Percentiles rank a stretch among this genome's conserved stretches.
phyloP scores from a whole-genome alignment of 139 green algal species.

The Desmodesmus armatus region DNA sequence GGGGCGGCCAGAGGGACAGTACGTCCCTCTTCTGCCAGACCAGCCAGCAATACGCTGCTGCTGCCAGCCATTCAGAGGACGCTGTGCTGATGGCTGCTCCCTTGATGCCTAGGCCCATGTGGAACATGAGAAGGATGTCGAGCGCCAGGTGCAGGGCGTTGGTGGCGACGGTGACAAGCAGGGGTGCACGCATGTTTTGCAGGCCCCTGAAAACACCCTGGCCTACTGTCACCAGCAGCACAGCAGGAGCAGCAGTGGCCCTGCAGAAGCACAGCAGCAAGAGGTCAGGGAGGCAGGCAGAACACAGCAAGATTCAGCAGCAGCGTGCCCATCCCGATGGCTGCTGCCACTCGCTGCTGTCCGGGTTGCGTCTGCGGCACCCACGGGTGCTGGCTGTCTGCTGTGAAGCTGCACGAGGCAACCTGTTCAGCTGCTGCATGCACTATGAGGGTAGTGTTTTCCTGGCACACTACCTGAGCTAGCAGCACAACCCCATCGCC shows the following conservation, averaged over 20 bases:
- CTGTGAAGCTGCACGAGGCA: no score
- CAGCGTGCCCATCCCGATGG: background rate
- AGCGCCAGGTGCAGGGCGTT: constrained; percentile 76
- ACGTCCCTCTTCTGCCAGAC: constrained; percentile 45
- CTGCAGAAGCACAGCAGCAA: background rate
- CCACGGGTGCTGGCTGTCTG: no score
- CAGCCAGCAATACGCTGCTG: constrained; percentile 59
- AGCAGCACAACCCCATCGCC: no score
- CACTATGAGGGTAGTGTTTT: no score
- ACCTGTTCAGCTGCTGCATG: no score
- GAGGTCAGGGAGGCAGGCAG: background rate
- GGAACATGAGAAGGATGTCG: constrained; percentile 48
- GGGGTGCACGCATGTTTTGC: constrained; percentile 75
- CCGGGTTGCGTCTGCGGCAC: no score
- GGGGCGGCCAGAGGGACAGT: constrained; percentile 38
- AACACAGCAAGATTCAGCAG: background rate
- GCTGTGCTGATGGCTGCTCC: constrained; percentile 70
- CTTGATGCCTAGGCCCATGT: constrained; percentile 50
- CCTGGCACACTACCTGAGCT: no score
- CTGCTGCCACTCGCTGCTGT: no score
- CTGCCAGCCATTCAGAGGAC: constrained; percentile 65
- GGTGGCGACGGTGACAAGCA: constrained; percentile 66
- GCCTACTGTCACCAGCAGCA: constrained; percentile 69
- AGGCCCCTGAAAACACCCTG: constrained; percentile 75
- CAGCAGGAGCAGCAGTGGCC: constrained; percentile 65